Evolutionary conservation across 306 rosid species (phyloP), one percentile per base, ranked within the genome.

Genomic region (Cucurbita moschata): DNA sequence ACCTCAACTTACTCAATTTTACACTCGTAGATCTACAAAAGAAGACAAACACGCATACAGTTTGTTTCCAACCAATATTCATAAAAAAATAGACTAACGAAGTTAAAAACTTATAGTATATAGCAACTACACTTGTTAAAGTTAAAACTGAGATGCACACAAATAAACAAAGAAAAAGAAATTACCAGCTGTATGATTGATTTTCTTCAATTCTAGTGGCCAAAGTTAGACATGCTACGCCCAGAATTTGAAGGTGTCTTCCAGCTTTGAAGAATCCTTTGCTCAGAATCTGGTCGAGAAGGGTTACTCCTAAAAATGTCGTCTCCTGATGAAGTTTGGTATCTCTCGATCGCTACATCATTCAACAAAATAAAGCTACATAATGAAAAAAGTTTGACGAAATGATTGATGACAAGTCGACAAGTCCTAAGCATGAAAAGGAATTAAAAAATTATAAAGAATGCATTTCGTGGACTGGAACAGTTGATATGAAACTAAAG

Each of bases 181-280:
- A 40, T 53, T 76, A 90, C 98, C 97, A 78, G 85, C 85, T 94
- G 71, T 59, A 53, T 43, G 86, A 93, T 78, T 94, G 98, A 72
- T 90, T 94, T 83, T 94, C 98, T 87, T 94, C 98, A 8, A 94
- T 83, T 80, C 98, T 87, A 65, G 85, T 80, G 70, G 98, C 97
- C 82, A 94, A 77, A 13, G 95, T 84, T 39, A 94, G 84, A 77
- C 96, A 87, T 51, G 98, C 95, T 74, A 94, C 81, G 75, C 96
- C 98, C 71, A 82, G 89, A 71, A 85, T 85, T 77, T 90, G 92
- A 84, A 94, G 89, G 75, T 21, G 75, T 65, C 78, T 76, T 78
- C 72, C 81, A 76, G 71, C 73, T 77, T 82, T 80, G 85, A 94
- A 90, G 86, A 81, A 87, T 78, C 98, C 98, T 84, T 84, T 86